Base-by-base conservation (phyloP, 441 rosid species). In the Pelargonium citronellum region DNA sequence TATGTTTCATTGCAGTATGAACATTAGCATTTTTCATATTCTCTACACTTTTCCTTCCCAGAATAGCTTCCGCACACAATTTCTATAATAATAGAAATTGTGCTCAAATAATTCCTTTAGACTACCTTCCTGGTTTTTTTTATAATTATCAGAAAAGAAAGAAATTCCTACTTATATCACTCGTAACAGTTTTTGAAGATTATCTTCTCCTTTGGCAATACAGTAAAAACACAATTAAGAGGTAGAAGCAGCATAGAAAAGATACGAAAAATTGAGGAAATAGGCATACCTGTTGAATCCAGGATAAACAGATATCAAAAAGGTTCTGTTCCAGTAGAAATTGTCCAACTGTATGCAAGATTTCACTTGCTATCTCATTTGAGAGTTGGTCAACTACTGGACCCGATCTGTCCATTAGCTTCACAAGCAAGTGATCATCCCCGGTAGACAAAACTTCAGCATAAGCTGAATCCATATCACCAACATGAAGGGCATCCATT, bases 341-440 rank as follows among this genome's bases (percentile, higher is more conserved):
- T 83, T 89, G 98, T 66, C 77, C 86, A 57, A 92, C 78, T 69
- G 89, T 91, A 79, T 85, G 81, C 49, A 92, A 80, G 77, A 91
- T 84, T 75, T 91, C 97, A 22, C 78, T 82, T 53, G 89, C 90
- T 58, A 85, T 86, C 77, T 91, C 98, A 74, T 77, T 84, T 57
- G 99, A 86, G 64, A 95, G 86, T 76, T 92, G 97, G 74, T 95
- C 97, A 46, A 92, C 62, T 63, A 86, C 86, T 64, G 98, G 97
- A 27, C 99, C 98, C 0, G 99, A 81, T 78, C 79, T 87, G 79
- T 92, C 98, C 99, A 92, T 87, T 70, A 95, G 89, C 85, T 95
- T 91, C 81, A 92, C 87, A 72, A 95, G 87, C 84, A 91, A 84
- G 71, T 84, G 82, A 82, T 95, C 97, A 71, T 95, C 98, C 76